Base-by-base conservation (phyloP, 2,329 filamentous ascomycete species). In the Diaporthe nobilis region DNA sequence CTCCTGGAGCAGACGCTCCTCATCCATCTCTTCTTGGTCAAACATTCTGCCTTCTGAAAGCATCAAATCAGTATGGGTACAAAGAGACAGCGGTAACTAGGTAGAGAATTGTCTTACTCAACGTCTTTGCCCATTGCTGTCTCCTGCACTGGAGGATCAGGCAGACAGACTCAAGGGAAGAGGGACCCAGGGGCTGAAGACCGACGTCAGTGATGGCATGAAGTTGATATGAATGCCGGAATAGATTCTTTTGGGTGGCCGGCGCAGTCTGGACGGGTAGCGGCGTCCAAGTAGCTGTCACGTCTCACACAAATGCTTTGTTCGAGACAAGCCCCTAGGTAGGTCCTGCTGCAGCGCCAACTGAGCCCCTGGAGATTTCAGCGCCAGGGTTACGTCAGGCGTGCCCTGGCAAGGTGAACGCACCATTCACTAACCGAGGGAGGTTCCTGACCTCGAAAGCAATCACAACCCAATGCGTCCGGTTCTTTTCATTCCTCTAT, bases 1-100 rank as follows among this genome's bases (percentile, higher is more conserved):
- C 34, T 72, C 68, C 53, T 72, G 68, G 20, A 75, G 25, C 58
- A 67, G 58, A 28, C 60, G 58, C 28, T 67, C 70, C 49, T 63
- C 53, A 42, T 28, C 53, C 15, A 47, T 20, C 28, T 47, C 73
- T 44, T 28, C 28, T 44, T 57, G 61, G 47, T 42, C 55, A 34
- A 22, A 44, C 20, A 61, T 68, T 39, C 42, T 47, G 37, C 28
- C 65, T 71, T 7, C n/a, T 0, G 22, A 10, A 25, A 10, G 0
- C 37, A 20, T 31, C 37, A 20, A 15, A 25, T 73, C 25, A 73
- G 58, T 34, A 31, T 13, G 20, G 13, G 20, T 37, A 3, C 10
- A 20, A 28, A n/a, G 8, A 39, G 22, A 37, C 2, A 15, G 22
- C 9, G 10, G 22, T 3, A 25, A 44, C 13, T 51, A 13, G 4